Percentiles rank a stretch among this genome's conserved stretches.
Evolutionary conservation across 192 early-diverging fungal genomes (phyloP).

Genomic region (Thoreauomyces humboldtii): DNA sequence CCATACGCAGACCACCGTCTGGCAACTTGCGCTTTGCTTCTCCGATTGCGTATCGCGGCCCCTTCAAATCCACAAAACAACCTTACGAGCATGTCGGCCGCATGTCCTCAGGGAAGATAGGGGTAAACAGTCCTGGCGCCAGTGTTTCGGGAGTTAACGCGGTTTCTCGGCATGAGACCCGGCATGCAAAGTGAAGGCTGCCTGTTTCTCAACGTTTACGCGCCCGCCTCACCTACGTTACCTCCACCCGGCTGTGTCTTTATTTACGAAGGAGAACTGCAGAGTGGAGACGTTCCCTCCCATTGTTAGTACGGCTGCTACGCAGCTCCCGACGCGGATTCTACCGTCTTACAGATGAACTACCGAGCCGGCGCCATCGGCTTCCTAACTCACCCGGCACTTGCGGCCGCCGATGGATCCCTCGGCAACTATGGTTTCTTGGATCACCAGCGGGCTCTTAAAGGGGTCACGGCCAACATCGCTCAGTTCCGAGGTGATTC

Average conservation of each 20-base stretch:
- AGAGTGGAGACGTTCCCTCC: conserved; percentile 34
- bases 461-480: conserved; percentile 58
- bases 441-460: conserved; percentile 53
- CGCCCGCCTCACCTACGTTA: conserved; percentile 28
- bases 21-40: background rate
- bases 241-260: conserved; percentile 61
- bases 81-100: background rate
- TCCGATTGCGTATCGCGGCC: background rate
- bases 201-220: conserved; percentile 53
- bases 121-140: background rate
- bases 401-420: conserved; percentile 14
- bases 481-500: conserved; percentile 56
- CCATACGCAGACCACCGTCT: background rate
- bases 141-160: no score
- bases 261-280: conserved; percentile 59
- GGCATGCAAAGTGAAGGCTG: conserved; percentile 56
- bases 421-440: conserved; percentile 49
- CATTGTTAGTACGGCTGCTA: conserved; percentile 43
- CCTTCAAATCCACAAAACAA: background rate
- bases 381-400: conserved; percentile 35
- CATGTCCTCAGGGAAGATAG: background rate
- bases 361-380: conserved; percentile 60
- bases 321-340: conserved; percentile 17
- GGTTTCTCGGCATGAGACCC: no score
- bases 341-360: conserved; percentile 50